phyloP scores from a whole-genome alignment of 495 filamentous ascomycete genomes.

The Aspergillus cristatus region DNA sequence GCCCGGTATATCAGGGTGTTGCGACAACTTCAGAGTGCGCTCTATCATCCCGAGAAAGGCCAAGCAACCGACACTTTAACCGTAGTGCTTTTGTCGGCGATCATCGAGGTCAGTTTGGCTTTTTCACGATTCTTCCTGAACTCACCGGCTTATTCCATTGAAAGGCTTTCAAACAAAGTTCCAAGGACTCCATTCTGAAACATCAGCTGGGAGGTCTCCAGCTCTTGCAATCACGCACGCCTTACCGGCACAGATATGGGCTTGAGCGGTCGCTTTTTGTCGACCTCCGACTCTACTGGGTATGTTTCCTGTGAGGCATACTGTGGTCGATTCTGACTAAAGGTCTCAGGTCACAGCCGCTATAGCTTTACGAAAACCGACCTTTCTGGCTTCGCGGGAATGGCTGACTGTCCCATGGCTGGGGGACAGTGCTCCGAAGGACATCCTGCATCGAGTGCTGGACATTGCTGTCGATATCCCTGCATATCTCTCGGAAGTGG shows the following conservation, averaged over 20 bases:
- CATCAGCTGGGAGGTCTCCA: constrained; percentile 19
- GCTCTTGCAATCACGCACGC: constrained; percentile 12
- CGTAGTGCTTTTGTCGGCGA: constrained; percentile 14
- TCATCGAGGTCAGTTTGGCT: constrained; percentile 16
- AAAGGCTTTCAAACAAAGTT: constrained; percentile 19
- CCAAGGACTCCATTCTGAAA: constrained; percentile 13
- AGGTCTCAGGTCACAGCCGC: constrained; percentile 15
- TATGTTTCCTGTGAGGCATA: constrained; percentile 1
- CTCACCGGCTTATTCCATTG: not conserved
- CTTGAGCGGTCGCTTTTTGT: constrained; percentile 20
- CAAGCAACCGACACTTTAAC: constrained; percentile 16
- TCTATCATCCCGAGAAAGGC: constrained; percentile 9
- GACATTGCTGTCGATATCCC: constrained; percentile 21
- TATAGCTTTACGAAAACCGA: constrained; percentile 13
- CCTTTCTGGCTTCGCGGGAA: constrained; percentile 14
- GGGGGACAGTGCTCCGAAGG: constrained; percentile 9
- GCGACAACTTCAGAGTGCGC: constrained; percentile 10
- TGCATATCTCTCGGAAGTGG: constrained; percentile 12
- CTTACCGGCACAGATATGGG: constrained; percentile 18
- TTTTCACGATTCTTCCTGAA: not conserved
- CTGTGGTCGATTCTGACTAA: not conserved
- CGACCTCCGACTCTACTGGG: constrained; percentile 20
- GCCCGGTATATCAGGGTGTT: constrained; percentile 11
- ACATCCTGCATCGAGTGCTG: constrained; percentile 16
- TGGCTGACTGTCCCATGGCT: constrained; percentile 20